Evolutionary conservation across 441 rosid species (phyloP).

Genomic region (Oxalis stricta): DNA sequence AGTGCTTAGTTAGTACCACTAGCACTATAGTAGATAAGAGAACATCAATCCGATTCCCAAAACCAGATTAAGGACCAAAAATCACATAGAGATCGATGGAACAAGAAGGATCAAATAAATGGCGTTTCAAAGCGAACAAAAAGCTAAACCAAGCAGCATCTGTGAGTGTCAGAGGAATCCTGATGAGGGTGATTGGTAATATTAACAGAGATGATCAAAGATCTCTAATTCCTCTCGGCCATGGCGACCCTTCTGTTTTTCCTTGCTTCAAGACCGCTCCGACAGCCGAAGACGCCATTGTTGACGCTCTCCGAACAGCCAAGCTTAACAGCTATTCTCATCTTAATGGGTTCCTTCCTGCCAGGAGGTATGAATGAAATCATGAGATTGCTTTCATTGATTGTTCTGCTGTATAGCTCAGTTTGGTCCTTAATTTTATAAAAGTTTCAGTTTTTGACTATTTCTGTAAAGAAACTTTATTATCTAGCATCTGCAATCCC

Average conservation of each 20-base stretch:
- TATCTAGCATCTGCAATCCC: too few relatives aligned
- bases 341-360: conserved; percentile 22
- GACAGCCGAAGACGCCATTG: conserved; percentile 30
- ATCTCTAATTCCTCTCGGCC: conserved; percentile 26
- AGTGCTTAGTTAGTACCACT: too few relatives aligned
- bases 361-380: conserved; percentile 26
- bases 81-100: too few relatives aligned
- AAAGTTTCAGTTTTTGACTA: not conserved
- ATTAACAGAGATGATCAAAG: conserved; percentile 21
- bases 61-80: too few relatives aligned
- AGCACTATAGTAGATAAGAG: too few relatives aligned
- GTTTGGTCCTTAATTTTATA: too few relatives aligned
- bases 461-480: too few relatives aligned
- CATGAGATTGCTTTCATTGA: too few relatives aligned
- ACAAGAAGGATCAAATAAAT: not conserved
- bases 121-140: not conserved
- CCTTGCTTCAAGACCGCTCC: conserved; percentile 27
- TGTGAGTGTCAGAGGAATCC: conserved; percentile 13
- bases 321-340: conserved; percentile 28
- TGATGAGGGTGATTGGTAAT: conserved; percentile 14
- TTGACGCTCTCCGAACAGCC: conserved; percentile 24
- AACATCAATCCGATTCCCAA: too few relatives aligned
- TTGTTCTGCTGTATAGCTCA: not conserved
- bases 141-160: not conserved
- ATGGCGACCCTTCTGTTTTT: conserved; percentile 40